Evolutionary conservation across 2,329 filamentous ascomycete genomes (phyloP).

Genomic region (Penicillium sp.): DNA sequence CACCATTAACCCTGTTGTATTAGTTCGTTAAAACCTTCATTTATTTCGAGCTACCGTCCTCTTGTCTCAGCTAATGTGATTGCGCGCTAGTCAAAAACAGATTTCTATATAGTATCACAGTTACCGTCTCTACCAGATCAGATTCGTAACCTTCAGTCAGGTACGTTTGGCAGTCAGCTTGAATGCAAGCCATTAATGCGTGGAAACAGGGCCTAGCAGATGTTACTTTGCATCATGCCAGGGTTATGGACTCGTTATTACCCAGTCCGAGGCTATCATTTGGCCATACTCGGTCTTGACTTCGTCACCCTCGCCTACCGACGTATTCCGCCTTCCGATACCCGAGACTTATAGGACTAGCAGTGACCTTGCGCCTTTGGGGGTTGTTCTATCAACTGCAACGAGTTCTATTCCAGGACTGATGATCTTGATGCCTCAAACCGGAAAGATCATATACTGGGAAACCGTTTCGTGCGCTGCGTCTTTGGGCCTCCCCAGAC

Average conservation of each 20-base stretch:
- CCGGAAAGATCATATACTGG: conserved; percentile 90
- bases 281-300: conserved; percentile 76
- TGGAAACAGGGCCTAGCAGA: conserved; percentile 62
- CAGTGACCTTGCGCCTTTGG: conserved; percentile 77
- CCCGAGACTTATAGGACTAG: conserved; percentile 71
- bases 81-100: conserved; percentile 71
- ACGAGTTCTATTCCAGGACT: conserved; percentile 83
- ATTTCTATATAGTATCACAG: conserved; percentile 83
- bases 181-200: conserved; percentile 22
- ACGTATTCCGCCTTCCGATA: conserved; percentile 80
- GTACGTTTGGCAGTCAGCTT: conserved; percentile 54
- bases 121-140: conserved; percentile 81
- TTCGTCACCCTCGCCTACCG: conserved; percentile 44
- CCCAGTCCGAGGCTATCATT: conserved; percentile 79
- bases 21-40: conserved; percentile 35
- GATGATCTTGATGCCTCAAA: conserved; percentile 81
- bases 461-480: conserved; percentile 91
- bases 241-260: conserved; percentile 80
- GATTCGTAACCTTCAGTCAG: conserved; percentile 68
- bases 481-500: conserved; percentile 79
- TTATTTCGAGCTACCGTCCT: background rate
- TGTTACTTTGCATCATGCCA: conserved; percentile 68
- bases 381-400: conserved; percentile 78
- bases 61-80: conserved; percentile 18
- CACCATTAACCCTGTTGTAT: conserved; percentile 39